Conservation (phyloP, 108 stramenopile species). For the Craspedostauros australis region DNA sequence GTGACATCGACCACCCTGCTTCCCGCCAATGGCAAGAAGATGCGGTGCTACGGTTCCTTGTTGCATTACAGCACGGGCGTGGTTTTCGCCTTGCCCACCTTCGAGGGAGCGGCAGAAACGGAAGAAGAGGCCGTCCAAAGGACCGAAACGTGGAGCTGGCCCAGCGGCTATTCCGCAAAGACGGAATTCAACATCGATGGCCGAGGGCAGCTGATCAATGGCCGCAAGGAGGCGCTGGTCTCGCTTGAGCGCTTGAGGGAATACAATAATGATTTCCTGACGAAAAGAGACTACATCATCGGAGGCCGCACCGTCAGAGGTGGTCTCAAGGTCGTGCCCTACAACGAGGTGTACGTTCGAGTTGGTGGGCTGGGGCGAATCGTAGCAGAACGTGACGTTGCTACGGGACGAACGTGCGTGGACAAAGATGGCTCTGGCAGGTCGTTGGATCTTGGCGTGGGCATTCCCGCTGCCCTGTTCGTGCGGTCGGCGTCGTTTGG, state of each 20-base stretch:
- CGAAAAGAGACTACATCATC: slow-evolving; percentile 47
- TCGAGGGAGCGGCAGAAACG: slow-evolving; percentile 23
- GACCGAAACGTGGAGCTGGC: slow-evolving; percentile 74
- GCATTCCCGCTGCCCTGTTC: slow-evolving; percentile 82
- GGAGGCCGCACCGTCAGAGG: slow-evolving; percentile 61
- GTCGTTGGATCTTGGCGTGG: slow-evolving; percentile 70
- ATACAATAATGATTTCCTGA: slow-evolving; percentile 46
- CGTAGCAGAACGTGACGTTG: slow-evolving; percentile 37
- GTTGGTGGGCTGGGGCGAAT: slow-evolving; percentile 77
- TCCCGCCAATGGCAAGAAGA: slow-evolving; percentile 67
- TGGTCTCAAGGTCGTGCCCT: slow-evolving; percentile 70
- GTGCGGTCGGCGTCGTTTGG: slow-evolving; percentile 65
- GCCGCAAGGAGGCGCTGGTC: slow-evolving; percentile 54
- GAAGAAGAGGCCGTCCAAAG: slow-evolving; percentile 54
- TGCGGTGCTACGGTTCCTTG: slow-evolving; percentile 73
- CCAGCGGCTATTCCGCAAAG: slow-evolving; percentile 57
- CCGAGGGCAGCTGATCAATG: slow-evolving; percentile 55
- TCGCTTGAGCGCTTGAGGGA: slow-evolving; percentile 29
- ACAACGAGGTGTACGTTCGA: slow-evolving; percentile 80
- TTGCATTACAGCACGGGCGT: slow-evolving; percentile 66
- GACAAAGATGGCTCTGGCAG: slow-evolving; percentile 36
- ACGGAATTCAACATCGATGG: slow-evolving; percentile 61
- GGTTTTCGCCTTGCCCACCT: slow-evolving; percentile 71
- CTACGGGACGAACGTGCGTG: slow-evolving; percentile 28
- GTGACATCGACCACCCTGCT: slow-evolving; percentile 73